Percentiles rank a stretch among this genome's conserved stretches.
Conservation (phyloP, 495 filamentous ascomycete genomes). For the Apodospora peruviana region DNA sequence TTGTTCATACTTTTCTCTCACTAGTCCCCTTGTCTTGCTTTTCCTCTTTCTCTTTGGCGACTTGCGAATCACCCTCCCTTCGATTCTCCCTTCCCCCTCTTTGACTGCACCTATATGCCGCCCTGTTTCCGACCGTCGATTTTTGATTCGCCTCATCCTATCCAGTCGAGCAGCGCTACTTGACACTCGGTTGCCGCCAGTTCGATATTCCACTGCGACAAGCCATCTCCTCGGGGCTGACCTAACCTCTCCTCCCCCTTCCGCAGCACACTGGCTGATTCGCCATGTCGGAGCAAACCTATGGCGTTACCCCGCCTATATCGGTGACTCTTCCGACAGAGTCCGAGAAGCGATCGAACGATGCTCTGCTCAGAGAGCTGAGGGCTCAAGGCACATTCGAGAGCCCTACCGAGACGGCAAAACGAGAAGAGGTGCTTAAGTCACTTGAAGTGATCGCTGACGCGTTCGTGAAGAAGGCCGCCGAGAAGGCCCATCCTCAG, state of each 20-base stretch:
- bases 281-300: slow-evolving; percentile 37
- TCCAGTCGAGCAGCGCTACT: background rate
- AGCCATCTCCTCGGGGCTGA: no score
- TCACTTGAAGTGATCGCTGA: slow-evolving; percentile 71
- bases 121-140: background rate
- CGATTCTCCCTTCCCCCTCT: background rate
- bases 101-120: background rate
- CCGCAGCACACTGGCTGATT: no score
- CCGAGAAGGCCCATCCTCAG: slow-evolving; percentile 61
- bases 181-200: background rate
- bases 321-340: slow-evolving; percentile 69
- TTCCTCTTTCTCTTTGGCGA: background rate
- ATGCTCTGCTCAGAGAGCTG: slow-evolving; percentile 74
- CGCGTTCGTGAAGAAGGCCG: slow-evolving; percentile 80
- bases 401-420: slow-evolving; percentile 68
- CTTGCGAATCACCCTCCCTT: background rate
- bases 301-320: slow-evolving; percentile 82
- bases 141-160: background rate
- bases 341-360: slow-evolving; percentile 66
- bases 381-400: slow-evolving; percentile 90
- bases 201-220: background rate
- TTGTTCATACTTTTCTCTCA: background rate
- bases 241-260: no score
- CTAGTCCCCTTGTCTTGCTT: background rate
- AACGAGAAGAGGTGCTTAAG: slow-evolving; percentile 52